Evolutionary conservation across 2,329 filamentous ascomycete species (phyloP), one percentile per base, ranked within the genome.

Genomic region (Pestalotiopsis sp.): DNA sequence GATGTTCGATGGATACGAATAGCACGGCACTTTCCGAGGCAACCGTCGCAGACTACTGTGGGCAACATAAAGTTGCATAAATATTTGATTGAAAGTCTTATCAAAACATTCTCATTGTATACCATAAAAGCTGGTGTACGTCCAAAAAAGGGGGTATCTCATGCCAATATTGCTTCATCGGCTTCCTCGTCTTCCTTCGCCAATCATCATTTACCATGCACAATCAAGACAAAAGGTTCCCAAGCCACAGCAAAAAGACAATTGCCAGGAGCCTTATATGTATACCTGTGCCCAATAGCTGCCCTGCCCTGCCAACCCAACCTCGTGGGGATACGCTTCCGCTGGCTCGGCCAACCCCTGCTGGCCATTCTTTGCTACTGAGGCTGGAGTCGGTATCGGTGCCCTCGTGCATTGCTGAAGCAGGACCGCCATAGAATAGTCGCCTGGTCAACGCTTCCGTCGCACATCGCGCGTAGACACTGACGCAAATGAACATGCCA

Each of bases 401-500:
- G 5, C 13, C 27, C n/a, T 39, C 27, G 27, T 39, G 25, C 20
- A 31, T 17, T 62, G 5, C 20, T 20, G 59, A 27, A 13, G 56
- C 6, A 9, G 56, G 23, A 4, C 23, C 23, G 59, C 13, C 31
- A 12, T 62, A 58, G 25, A 67, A 72, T 52, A 76, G 64, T 68
- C 69, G 65, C 11, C 67, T 49, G 7, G 76, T 64, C 3, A 74
- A 70, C 4, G 70, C 68, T 61, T 71, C 68, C 4, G 76, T 77
- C 12, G 73, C 73, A 49, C 69, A 64, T 45, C 75, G 73, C 27
- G 71, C 68, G n/a, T 72, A 65, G 17, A 69, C 71, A 41, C 76
- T 74, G 59, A 75, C 63, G 66, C 71, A 72, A 20, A 76, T 25
- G 57, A 78, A 79, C 7, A 73, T 64, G 7, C 67, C 41, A 4